phyloP scores from a whole-genome alignment of 192 early-diverging fungal species.

The Podila verticillata region DNA sequence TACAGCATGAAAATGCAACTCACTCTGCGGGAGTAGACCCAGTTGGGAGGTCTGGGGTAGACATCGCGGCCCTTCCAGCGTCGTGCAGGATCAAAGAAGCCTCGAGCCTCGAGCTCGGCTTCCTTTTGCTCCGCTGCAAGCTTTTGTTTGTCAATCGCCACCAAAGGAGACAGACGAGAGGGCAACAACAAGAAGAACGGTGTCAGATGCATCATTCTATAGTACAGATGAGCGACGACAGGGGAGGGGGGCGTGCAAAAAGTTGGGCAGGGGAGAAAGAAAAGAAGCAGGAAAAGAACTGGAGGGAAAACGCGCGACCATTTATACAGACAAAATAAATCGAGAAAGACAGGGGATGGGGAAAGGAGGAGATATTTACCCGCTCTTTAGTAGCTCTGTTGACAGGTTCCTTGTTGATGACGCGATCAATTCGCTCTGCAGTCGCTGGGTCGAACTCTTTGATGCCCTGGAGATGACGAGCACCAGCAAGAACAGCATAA shows the following conservation, averaged over 20 bases:
- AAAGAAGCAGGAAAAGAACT: not conserved
- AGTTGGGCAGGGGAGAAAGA: not conserved
- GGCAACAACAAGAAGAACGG: constrained; percentile 1
- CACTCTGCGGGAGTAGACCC: constrained; percentile 48
- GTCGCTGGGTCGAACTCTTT: constrained; percentile 35
- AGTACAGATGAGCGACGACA: not conserved
- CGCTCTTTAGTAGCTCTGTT: constrained; percentile 35
- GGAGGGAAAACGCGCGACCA: not conserved
- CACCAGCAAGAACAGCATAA: not conserved
- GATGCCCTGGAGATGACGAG: constrained; percentile 13
- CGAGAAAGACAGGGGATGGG: too few relatives aligned
- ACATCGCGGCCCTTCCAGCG: constrained; percentile 52
- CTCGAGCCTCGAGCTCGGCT: constrained; percentile 37
- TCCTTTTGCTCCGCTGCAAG: constrained; percentile 46
- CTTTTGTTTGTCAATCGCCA: constrained; percentile 9
- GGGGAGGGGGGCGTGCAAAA: not conserved
- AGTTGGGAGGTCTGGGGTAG: constrained; percentile 41
- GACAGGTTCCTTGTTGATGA: constrained; percentile 41
- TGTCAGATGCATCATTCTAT: not conserved
- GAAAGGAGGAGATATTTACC: constrained; percentile 9
- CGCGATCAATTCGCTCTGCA: constrained; percentile 43
- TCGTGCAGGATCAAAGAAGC: constrained; percentile 47
- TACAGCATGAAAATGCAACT: not conserved
- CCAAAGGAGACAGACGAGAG: not conserved
- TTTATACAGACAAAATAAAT: too few relatives aligned